A percentile compares a stretch with the other conserved stretches of the same genome.
phyloP scores from a whole-genome alignment of 176 grass and related monocot species.

The Dendrocalamus sinicus region DNA sequence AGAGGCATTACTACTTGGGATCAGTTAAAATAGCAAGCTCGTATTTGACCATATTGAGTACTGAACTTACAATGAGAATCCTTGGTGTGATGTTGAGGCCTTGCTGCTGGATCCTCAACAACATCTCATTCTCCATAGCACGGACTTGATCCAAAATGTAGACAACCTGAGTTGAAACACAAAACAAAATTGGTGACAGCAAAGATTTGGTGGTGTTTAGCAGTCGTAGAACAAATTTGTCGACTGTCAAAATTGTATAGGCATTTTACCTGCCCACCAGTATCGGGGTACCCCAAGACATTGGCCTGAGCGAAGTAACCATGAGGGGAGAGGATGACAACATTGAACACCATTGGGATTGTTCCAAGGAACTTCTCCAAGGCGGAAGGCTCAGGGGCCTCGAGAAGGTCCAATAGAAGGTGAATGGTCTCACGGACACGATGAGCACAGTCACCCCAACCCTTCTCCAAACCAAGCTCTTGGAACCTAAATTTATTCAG shows the following conservation, averaged over 20 bases:
- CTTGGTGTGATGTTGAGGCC: conserved; percentile 91
- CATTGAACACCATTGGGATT: conserved; percentile 97
- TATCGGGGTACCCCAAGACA: conserved; percentile 99
- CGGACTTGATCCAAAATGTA: conserved; percentile 99
- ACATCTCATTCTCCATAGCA: conserved; percentile 96
- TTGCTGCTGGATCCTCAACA: conserved; percentile 91
- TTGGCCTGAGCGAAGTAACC: conserved; percentile 98
- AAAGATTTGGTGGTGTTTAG: not conserved
- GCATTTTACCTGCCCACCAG: conserved; percentile 82
- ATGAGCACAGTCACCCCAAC: conserved; percentile 90
- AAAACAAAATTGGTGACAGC: conserved; percentile 17
- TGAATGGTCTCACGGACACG: conserved; percentile 85
- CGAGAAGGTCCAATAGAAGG: conserved; percentile 93
- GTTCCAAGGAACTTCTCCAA: conserved; percentile 94
- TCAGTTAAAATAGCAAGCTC: not conserved
- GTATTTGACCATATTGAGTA: not conserved
- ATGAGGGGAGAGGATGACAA: conserved; percentile 91
- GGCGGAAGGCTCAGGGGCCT: conserved; percentile 90
- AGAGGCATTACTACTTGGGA: not conserved
- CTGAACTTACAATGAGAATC: conserved; percentile 88
- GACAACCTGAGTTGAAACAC: conserved; percentile 65
- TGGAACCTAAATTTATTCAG: conserved; percentile 70
- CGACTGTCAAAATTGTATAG: not conserved
- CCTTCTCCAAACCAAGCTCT: conserved; percentile 94
- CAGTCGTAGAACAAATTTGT: not conserved